Base-by-base conservation (phyloP, 306 rosid species). In the Hylodesmum podocarpum region DNA sequence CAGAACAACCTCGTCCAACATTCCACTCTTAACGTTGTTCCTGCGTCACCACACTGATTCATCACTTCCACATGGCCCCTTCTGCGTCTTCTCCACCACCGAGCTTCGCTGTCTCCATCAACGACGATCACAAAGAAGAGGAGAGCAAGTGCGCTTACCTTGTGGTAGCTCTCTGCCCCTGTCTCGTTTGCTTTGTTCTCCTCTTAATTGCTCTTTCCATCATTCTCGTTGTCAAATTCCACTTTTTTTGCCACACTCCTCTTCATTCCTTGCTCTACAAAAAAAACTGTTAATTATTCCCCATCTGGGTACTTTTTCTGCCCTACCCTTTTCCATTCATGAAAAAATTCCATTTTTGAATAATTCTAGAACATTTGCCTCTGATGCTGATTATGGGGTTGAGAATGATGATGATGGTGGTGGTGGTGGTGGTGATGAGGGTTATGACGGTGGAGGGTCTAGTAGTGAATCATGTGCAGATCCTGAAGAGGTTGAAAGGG, bases 161-260 rank as follows among this genome's bases (percentile, higher is more conserved):
- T 12, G 77, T 90, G 78, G 91, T 95, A 73, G 92, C 93, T 81
- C 84, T 92, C 44, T 92, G 93, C 75, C 98, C 96, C 28, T 92
- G 92, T 77, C 86, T 92, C 85, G 91, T 92, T 37, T 90, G 97
- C 85, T 83, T 95, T 80, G 75, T 92, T 76, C 66, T 90, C 22
- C 84, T 92, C 72, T 53, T 92, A 75, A 78, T 89, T 14, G 78
- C 82, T 0, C 72, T 88, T 41, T 89, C 89, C 29, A 81, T 92
- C 40, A 8, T 92, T 67, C 96, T 92, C 41, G 57, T 84, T 71
- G 53, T 90, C 90, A 89, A 95, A 84, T 89, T 95, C 83, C 96
- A 83, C 61, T 83, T 90, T 28, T 83, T 90, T 81, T 92, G 98
- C 54, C 97, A 89, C 84, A 85, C 97, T 18, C 96, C 96, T 66